Percentiles rank a stretch among this genome's conserved stretches.
Conservation (phyloP, 1,284 basidiomycete genomes). For the Moesziomyces aphidis region DNA sequence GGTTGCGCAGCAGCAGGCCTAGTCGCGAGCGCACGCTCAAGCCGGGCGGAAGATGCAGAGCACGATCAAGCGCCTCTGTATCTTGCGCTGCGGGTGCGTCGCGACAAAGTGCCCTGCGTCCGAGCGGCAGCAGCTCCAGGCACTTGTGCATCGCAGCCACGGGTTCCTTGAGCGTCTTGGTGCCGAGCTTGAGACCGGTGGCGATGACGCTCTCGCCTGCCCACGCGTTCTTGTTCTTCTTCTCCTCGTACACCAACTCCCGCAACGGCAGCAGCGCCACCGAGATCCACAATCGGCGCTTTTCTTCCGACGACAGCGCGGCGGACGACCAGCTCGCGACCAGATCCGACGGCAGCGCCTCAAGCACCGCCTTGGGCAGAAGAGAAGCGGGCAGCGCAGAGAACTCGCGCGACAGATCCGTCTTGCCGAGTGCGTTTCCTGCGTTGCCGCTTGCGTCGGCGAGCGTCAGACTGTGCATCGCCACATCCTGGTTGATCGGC, state of each 20-base stretch:
- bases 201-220: conserved; percentile 54
- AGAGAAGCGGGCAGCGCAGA: conserved; percentile 22
- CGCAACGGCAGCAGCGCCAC: conserved; percentile 49
- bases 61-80: conserved; percentile 12
- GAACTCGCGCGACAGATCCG: conserved; percentile 28
- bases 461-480: conserved; percentile 32
- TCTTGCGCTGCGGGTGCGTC: conserved; percentile 6
- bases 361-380: conserved; percentile 26
- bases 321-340: conserved; percentile 27
- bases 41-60: conserved; percentile 26
- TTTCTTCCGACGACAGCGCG: conserved; percentile 26
- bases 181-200: conserved; percentile 63
- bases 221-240: conserved; percentile 57
- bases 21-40: conserved; percentile 35
- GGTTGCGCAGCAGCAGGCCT: conserved; percentile 48
- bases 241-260: conserved; percentile 46
- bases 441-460: conserved; percentile 8
- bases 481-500: conserved; percentile 19
- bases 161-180: conserved; percentile 57
- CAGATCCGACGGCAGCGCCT: conserved; percentile 27
- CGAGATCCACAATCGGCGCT: conserved; percentile 51
- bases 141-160: conserved; percentile 32
- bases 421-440: not conserved
- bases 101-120: conserved; percentile 24
- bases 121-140: conserved; percentile 28